These are phyloP conservation scores for Hypoxylon fuscum DNA, from an alignment of 495 filamentous ascomycete species.

Conservation along the genomic window DNA sequence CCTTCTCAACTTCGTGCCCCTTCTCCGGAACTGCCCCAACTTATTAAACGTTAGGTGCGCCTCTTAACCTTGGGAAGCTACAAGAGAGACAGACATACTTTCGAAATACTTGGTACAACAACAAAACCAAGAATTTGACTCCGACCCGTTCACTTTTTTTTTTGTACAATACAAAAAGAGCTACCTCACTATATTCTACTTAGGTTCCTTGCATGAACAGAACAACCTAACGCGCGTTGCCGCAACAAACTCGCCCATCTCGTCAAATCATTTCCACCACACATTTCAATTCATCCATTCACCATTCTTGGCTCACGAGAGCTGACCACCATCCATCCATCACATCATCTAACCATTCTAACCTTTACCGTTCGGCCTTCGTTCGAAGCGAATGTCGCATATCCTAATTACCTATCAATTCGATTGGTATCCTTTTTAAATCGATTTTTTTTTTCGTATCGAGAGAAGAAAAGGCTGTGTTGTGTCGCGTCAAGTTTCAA, in stretches of 20 bases:
- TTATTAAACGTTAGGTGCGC: not conserved
- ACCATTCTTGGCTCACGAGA: constrained; percentile 32
- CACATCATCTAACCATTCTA: not conserved
- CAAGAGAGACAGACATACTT: not conserved
- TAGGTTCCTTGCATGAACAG: constrained; percentile 38
- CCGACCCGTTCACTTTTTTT: not conserved
- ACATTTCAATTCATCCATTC: constrained; percentile 9
- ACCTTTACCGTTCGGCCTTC: constrained; percentile 5
- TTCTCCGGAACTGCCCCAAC: constrained; percentile 5
- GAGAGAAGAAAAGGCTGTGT: not conserved
- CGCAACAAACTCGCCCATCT: constrained; percentile 23
- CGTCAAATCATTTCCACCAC: too few species aligned
- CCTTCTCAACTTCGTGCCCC: constrained; percentile 13
- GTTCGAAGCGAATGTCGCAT: constrained; percentile 23
- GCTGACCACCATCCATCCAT: constrained; percentile 22
- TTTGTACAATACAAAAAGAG: not conserved
- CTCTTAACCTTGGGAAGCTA: not conserved
- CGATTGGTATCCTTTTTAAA: constrained; percentile 38
- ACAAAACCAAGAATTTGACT: not conserved
- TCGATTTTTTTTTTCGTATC: constrained; percentile 14
- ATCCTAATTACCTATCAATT: constrained; percentile 34
- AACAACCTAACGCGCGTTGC: constrained; percentile 34
- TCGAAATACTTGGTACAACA: not conserved
- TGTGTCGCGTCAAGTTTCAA: constrained; percentile 35
- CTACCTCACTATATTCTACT: not conserved